Base-by-base conservation (phyloP, 2,329 filamentous ascomycete genomes). In the Tolypocladium tropicale region DNA sequence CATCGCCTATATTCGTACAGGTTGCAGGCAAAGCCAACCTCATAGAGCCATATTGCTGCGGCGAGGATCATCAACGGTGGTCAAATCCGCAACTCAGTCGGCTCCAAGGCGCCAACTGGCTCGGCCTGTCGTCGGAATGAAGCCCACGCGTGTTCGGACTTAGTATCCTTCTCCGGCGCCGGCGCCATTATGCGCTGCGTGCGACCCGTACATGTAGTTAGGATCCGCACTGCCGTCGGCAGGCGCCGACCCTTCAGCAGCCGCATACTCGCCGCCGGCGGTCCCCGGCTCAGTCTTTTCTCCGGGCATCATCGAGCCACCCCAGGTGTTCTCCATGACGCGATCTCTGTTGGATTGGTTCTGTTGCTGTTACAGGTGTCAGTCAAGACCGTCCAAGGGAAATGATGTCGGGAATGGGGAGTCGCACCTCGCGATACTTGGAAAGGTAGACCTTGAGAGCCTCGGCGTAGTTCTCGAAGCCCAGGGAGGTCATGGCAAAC, bases 401-500 rank as follows among this genome's bases (percentile, higher is more conserved):
- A 16, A 11, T 28, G 4, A 28, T 10, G 43, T 32, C 23, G 34
- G 7, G 12, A n/a, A 9, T 33, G 52, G 14, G 41, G 30, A 21
- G 10, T 12, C 14, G 21, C 54, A 97, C 94, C 82, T 99, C 94
- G 72, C 94, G 87, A 74, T 97, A 99, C 70, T 96, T 94, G 58
- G 92, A 90, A 46, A 99, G 81, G 72, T 99, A 99, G 64, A 99
- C 96, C 75, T 99, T 99, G 57, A 99, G 79, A 1, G 94, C 94
- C 72, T 99, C 94, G 30, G 93, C 89, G 70, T 99, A 99, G 75
- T 99, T 99, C 74, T 99, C 94, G 72, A 99, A 99, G 1, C 94
- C 94, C 37, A 99, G 82, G 30, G 94, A 99, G 9, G 93, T 97
- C 94, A 99, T 99, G 59, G 94, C 94, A 70, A 97, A 99, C 50